These are phyloP conservation scores for Inonotus obliquus DNA, from an alignment of 1,284 basidiomycete genomes.

Conservation along the genomic window DNA sequence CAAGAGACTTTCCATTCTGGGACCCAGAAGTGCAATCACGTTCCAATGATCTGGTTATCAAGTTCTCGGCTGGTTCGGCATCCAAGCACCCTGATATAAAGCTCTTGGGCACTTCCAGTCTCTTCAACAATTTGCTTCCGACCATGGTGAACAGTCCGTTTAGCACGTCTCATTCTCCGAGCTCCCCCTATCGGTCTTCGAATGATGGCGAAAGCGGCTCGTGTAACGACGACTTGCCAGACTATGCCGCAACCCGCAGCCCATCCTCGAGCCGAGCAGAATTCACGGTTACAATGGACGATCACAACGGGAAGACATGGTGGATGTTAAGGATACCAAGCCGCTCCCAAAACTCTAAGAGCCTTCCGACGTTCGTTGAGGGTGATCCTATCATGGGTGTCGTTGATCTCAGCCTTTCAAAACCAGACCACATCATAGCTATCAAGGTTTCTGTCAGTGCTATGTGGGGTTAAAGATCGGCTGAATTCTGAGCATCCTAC, in stretches of 20 bases:
- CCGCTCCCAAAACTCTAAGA: not conserved
- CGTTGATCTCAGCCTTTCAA: slow-evolving; percentile 17
- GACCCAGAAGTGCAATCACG: not conserved
- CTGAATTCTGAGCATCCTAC: not conserved
- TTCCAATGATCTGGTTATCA: not conserved
- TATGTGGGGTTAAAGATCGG: not conserved
- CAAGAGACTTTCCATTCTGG: not conserved
- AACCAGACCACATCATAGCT: slow-evolving; percentile 16
- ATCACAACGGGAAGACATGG: slow-evolving; percentile 6
- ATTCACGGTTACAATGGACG: not conserved
- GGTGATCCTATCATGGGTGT: slow-evolving; percentile 17
- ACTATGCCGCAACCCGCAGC: not conserved
- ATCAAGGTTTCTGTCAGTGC: slow-evolving; percentile 4
- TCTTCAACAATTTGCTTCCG: not conserved
- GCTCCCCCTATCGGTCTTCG: not conserved
- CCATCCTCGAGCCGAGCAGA: not conserved
- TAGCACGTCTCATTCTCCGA: not conserved
- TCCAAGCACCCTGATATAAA: not conserved
- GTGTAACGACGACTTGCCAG: not conserved
- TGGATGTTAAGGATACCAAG: slow-evolving; percentile 16
- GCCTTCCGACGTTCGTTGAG: slow-evolving; percentile 16
- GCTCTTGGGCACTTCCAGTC: not conserved
- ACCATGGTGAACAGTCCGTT: not conserved
- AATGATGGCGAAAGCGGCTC: not conserved
- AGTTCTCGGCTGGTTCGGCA: not conserved